Base-by-base conservation (phyloP, 2,329 filamentous ascomycete genomes). In the Stemphylium lycopersici region DNA sequence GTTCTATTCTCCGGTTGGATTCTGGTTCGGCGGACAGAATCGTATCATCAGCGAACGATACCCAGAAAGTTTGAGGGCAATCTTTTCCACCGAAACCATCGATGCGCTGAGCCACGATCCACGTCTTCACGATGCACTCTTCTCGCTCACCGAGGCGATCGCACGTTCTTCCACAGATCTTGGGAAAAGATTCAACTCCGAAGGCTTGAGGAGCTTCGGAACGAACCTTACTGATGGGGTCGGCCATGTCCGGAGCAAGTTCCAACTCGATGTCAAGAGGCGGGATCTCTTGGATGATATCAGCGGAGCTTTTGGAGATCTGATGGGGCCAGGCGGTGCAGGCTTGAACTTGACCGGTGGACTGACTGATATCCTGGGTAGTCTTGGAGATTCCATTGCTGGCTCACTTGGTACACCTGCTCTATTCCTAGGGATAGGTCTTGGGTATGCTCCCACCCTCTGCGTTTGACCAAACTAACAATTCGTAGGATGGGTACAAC, bases 381-480 rank as follows among this genome's bases (percentile, higher is more conserved):
- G 56, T 4, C 43, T 70, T 4, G 55, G 61, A n/a, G 48, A 41
- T 13, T 32, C 52, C 4, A 13, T 67, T 6, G 39, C 51, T 3
- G 58, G 50, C 37, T 59, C 61, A 10, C 49, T 68, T 11, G 60
- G 60, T 12, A 69, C 61, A 29, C 66, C 67, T 26, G 67, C 69
- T 22, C 59, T 69, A 10, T 71, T 71, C 22, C 53, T 71, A 16
- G 69, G 69, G 20, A 67, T 71, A 13, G 69, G 69, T 29, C 26
- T 71, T 49, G 69, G 67, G 67, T 71, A 59, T 7, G 63, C 50
- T 36, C 16, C 6, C 12, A 10, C 29, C 13, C 18, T 36, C 3
- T 29, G 7, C 6, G 12, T 24, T 0, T 10, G 34, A 22, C 10
- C 32, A 13, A 5, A 43, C 57, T 68, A 36, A 68, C 44, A 8